Evolutionary conservation across 495 filamentous ascomycete species (phyloP).

Genomic region (Xylaria telfairii): DNA sequence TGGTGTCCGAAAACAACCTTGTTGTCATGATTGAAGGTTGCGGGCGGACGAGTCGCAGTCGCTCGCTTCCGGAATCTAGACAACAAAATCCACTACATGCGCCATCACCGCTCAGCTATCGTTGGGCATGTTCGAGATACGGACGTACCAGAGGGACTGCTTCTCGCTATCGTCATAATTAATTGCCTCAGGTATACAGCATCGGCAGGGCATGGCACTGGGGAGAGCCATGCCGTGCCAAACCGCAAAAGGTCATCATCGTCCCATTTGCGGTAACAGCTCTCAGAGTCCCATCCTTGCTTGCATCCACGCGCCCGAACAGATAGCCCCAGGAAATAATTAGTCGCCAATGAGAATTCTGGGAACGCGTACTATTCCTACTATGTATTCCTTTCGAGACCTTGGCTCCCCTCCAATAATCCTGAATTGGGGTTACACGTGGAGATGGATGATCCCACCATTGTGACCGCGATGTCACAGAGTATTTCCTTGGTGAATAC

Average conservation of each 20-base stretch:
- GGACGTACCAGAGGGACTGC: not conserved
- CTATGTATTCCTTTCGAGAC: slow-evolving; percentile 9
- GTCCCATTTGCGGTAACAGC: not conserved
- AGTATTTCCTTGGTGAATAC: not conserved
- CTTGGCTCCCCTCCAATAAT: slow-evolving; percentile 4
- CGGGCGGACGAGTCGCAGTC: not conserved
- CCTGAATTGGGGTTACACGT: slow-evolving; percentile 15
- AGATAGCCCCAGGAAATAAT: not conserved
- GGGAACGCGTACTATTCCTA: not conserved
- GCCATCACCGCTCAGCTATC: slow-evolving; percentile 7
- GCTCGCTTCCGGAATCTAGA: not conserved
- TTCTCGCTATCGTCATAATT: not conserved
- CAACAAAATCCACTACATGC: not conserved
- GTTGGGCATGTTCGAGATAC: not conserved
- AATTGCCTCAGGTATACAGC: slow-evolving; percentile 11
- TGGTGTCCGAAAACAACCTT: slow-evolving; percentile 1
- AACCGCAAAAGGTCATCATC: not conserved
- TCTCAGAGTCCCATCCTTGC: not conserved
- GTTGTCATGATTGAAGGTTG: not conserved
- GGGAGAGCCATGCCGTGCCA: not conserved
- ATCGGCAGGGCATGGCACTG: not conserved
- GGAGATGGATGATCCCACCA: not conserved
- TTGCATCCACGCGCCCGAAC: slow-evolving; percentile 1
- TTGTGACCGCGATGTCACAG: not conserved
- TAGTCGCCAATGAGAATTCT: slow-evolving; percentile 16